Evolutionary conservation across 495 filamentous ascomycete genomes (phyloP), one percentile per base, ranked within the genome.

Genomic region (Schizothecium vesticola): DNA sequence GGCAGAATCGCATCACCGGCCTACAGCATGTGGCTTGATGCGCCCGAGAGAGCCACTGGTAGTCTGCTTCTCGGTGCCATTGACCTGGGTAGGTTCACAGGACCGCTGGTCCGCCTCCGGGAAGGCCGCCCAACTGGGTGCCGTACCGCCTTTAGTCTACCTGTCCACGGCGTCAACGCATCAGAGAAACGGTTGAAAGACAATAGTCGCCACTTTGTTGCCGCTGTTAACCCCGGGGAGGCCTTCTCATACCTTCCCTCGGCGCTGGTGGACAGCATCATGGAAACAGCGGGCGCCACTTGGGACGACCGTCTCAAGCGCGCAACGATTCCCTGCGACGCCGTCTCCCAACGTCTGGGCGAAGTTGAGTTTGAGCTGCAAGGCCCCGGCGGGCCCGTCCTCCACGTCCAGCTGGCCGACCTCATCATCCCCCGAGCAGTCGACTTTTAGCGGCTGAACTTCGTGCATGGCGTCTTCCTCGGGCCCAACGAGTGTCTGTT

Each of bases 51-150:
- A 24, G 84, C 78, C 24, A 87, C 87, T 3, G 93, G 92, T 21
- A 84, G 86, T 13, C 86, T 97, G 60, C 82, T 97, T 13, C 94
- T 97, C 68, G 93, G 93, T 22, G 93, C 92, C 28, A 86, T 97
- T 25, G 88, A 97, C 75, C 88, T 85, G 4, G 85, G 80, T n/a
- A 92, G 92, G 74, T 96, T 87, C 74, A 78, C 77, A 19, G 93
- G 91, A 22, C 68, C 81, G 1, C 85, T 97, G 6, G 72, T 86
- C 33, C 90, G 87, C 2, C 80, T 96, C 33, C 74, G 85, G 21
- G 71, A 73, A 7, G 62, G 64, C 23, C 59, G 58, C 55, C 19
- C 55, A 13, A 80, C 78, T 57, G 74, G 78, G 68, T 78, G 74
- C 25, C 72, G 76, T 1, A 66, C 75, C 56, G 85, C 89, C 63